Base-by-base conservation (phyloP, 2,329 filamentous ascomycete genomes). In the Epicoccum nigrum region DNA sequence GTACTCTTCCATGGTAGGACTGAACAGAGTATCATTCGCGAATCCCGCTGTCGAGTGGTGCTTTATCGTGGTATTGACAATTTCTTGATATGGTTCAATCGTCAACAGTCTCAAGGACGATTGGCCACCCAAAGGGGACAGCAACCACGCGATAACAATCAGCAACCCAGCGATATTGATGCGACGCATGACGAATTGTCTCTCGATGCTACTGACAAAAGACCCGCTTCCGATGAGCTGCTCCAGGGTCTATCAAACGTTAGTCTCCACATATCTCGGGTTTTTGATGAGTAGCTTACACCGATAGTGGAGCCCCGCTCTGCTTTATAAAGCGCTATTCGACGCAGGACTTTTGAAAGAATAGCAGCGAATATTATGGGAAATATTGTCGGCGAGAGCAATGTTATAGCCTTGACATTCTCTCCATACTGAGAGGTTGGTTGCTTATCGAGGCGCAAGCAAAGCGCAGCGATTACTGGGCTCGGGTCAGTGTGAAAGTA, bases 91-190 rank as follows among this genome's bases (percentile, higher is more conserved):
- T 4, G 27, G 40, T 17, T 33, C n/a, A 20, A n/a, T 50, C 2
- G 47, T 44, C 9, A 50, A 19, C 2, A 50, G 34, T 16, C 47
- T 41, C 25, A 50, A 21, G 5, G 47, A 50, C 1, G 40, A 32
- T 28, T 50, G 47, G 8, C 47, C 47, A 5, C 47, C 47, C 5
- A 50, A n/a, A 31, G 47, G 47, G 9, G 47, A 50, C 20, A 50
- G 17, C 7, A 50, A 33, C 47, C 47, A 50, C 9, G 47, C 33
- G 3, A 27, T 9, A 4, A 50, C 2, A 19, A 50, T 50, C 4
- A 15, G 25, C 3, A 33, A 25, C 9, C 47, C 47, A 2, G 44
- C 27, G 7, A 50, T 21, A 8, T 23, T 23, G 6, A 38, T 9
- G 1, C 32, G 40, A 16, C 34, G 43, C 12, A 46, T 15, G 4